Percentiles rank a stretch among this genome's conserved stretches.
Evolutionary conservation across 306 rosid species (phyloP).

Genomic region (Aeschynomene evenia): DNA sequence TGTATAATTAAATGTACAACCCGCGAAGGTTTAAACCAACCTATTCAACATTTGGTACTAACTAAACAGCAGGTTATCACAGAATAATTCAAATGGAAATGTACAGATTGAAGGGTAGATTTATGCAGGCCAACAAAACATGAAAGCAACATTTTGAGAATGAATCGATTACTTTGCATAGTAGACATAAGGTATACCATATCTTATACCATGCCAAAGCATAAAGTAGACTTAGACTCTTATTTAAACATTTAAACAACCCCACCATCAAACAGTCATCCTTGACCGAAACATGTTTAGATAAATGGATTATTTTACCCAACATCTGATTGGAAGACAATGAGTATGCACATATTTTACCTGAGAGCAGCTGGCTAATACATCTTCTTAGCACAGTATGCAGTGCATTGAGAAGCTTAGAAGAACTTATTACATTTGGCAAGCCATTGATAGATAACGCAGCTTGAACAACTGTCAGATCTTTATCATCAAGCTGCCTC

Average conservation of each 20-base stretch:
- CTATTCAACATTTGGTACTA: neutral
- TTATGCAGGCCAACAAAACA: neutral
- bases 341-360: slow-evolving; percentile 42
- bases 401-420: slow-evolving; percentile 63
- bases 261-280: slow-evolving; percentile 11
- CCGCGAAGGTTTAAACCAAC: neutral
- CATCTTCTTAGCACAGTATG: slow-evolving; percentile 62
- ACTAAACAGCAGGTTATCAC: neutral
- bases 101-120: neutral
- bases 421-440: slow-evolving; percentile 46
- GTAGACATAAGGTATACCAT: neutral
- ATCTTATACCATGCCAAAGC: neutral
- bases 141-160: neutral
- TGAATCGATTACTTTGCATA: neutral
- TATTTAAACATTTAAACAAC: neutral
- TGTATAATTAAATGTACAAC: neutral
- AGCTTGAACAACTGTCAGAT: slow-evolving; percentile 75
- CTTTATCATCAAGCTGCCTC: slow-evolving; percentile 77
- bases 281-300: neutral
- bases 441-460: slow-evolving; percentile 65
- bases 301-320: neutral
- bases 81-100: neutral
- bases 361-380: slow-evolving; percentile 45
- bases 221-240: neutral
- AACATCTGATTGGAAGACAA: neutral